Conservation (phyloP, 176 grass and related monocot genomes). For the Hyparrhenia diplandra region DNA sequence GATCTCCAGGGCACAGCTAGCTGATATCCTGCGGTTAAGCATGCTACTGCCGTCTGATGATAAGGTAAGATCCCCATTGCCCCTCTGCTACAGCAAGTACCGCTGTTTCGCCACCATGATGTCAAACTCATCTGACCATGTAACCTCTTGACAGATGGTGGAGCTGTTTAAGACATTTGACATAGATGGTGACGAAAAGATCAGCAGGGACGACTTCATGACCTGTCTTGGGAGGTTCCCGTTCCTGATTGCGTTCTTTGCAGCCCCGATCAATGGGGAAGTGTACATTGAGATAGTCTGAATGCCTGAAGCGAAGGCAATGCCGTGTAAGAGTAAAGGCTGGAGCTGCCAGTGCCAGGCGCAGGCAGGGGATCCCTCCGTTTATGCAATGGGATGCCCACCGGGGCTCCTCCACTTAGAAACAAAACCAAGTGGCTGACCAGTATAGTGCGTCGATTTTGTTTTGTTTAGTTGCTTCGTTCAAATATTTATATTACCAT, state of each 20-base stretch:
- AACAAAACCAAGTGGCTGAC: conserved; percentile 4
- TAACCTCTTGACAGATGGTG: conserved; percentile 36
- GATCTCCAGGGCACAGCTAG: conserved; percentile 35
- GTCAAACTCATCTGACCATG: background rate
- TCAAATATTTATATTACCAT: background rate
- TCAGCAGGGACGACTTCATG: conserved; percentile 72
- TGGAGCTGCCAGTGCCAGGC: background rate
- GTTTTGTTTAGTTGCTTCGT: background rate
- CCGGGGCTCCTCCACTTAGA: conserved; percentile 13
- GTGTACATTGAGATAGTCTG: conserved; percentile 61
- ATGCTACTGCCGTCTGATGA: conserved; percentile 18
- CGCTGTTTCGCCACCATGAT: background rate
- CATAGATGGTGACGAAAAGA: conserved; percentile 40
- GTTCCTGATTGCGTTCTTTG: conserved; percentile 69
- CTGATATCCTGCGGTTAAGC: conserved; percentile 22
- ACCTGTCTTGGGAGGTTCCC: conserved; percentile 60
- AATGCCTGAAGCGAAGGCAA: conserved; percentile 1
- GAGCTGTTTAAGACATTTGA: conserved; percentile 62
- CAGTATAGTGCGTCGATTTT: conserved; percentile 11
- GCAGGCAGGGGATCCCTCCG: background rate
- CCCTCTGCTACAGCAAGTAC: background rate
- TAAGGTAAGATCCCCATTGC: conserved; percentile 12
- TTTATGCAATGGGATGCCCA: conserved; percentile 18
- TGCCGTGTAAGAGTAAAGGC: conserved; percentile 3
- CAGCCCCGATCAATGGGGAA: conserved; percentile 43